phyloP scores from a whole-genome alignment of 2,329 filamentous ascomycete genomes.

The Blastomyces parvus region DNA sequence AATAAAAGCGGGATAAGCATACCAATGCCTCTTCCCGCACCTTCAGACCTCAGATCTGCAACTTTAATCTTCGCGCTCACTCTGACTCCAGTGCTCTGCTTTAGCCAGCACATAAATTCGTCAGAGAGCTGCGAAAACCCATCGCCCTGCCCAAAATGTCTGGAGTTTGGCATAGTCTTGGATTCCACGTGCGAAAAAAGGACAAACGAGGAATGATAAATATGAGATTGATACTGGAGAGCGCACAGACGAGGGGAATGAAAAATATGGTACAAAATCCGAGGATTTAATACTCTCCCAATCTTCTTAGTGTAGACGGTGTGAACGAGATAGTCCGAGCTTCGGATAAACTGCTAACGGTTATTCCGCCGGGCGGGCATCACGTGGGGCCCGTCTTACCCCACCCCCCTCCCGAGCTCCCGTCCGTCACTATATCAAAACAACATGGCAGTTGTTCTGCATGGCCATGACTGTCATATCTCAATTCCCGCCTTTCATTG shows the following conservation, averaged over 20 bases:
- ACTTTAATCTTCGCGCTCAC: constrained; percentile 51
- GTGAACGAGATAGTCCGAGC: constrained; percentile 19
- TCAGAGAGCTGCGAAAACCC: constrained; percentile 40
- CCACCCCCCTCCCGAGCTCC: neutral
- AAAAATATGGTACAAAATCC: constrained; percentile 5
- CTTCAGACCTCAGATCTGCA: constrained; percentile 46
- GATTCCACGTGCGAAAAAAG: neutral
- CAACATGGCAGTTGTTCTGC: too few relatives aligned
- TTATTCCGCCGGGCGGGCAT: neutral
- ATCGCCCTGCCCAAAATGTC: constrained; percentile 28
- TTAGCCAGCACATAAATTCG: constrained; percentile 51
- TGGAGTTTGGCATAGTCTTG: constrained; percentile 26
- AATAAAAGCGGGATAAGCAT: constrained; percentile 28
- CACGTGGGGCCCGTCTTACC: neutral
- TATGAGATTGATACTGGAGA: neutral
- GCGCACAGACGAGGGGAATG: constrained; percentile 8
- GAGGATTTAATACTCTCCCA: constrained; percentile 15
- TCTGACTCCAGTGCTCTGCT: constrained; percentile 40
- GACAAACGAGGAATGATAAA: neutral
- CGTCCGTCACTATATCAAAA: neutral
- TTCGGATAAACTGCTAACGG: constrained; percentile 22
- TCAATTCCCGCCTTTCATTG: neutral
- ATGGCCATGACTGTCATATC: neutral
- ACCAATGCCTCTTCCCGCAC: constrained; percentile 56
- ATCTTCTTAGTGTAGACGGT: constrained; percentile 14